Evolutionary conservation across 2,329 filamentous ascomycete species (phyloP).

Genomic region (Aspergillus fischeri): DNA sequence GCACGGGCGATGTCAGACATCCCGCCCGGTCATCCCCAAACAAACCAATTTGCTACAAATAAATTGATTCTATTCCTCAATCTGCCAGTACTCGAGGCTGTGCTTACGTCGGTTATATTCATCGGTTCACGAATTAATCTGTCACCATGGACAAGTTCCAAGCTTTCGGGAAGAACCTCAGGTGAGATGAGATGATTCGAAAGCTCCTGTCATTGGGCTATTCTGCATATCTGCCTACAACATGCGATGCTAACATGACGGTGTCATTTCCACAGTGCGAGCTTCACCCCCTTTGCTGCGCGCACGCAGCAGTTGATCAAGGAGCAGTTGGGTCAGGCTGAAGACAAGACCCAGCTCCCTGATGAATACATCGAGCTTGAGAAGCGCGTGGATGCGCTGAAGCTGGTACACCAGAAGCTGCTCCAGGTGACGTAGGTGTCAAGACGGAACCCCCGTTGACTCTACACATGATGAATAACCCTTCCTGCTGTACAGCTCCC

Average conservation of each 20-base stretch:
- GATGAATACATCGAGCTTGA: slow-evolving; percentile 97
- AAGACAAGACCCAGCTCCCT: slow-evolving; percentile 97
- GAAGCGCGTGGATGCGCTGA: slow-evolving; percentile 96
- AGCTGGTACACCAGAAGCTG: slow-evolving; percentile 95
- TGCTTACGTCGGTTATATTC: background rate
- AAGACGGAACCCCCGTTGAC: background rate
- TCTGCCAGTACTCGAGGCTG: background rate
- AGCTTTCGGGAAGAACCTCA: slow-evolving; percentile 67
- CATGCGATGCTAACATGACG: slow-evolving; percentile 29
- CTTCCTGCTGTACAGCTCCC: slow-evolving; percentile 57
- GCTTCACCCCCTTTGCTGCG: slow-evolving; percentile 86
- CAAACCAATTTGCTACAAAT: background rate
- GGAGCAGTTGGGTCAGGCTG: slow-evolving; percentile 90
- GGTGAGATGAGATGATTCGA: slow-evolving; percentile 46
- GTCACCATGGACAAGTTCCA: slow-evolving; percentile 63
- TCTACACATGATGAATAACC: background rate
- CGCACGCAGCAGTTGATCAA: slow-evolving; percentile 97
- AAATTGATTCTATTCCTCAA: too few species aligned
- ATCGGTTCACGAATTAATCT: background rate
- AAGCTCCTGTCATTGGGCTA: slow-evolving; percentile 8
- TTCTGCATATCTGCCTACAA: background rate
- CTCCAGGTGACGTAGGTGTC: slow-evolving; percentile 82
- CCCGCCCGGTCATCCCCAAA: background rate
- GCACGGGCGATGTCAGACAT: slow-evolving; percentile 3
- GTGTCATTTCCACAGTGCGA: slow-evolving; percentile 58